These are phyloP conservation scores for Crassisporium funariophilum DNA, from an alignment of 768 basidiomycete species.

Conservation along the genomic window DNA sequence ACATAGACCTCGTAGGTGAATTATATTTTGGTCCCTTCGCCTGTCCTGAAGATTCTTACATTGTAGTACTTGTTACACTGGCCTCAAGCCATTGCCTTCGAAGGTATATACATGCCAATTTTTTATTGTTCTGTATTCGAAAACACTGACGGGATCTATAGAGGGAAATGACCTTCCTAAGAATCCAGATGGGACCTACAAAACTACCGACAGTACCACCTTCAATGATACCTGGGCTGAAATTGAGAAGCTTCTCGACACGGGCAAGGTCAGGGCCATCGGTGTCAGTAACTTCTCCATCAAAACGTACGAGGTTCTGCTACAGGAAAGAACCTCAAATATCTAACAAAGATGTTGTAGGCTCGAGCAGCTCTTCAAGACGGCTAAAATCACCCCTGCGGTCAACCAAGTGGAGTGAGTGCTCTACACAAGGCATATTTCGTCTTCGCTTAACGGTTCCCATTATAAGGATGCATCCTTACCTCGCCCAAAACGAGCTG, in stretches of 20 bases:
- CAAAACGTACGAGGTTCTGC: slow-evolving; percentile 42
- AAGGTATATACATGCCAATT: no score
- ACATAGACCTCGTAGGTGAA: slow-evolving; percentile 46
- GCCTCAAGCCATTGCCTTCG: slow-evolving; percentile 41
- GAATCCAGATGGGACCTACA: slow-evolving; percentile 37
- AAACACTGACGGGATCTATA: background rate
- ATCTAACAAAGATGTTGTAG: slow-evolving; percentile 18
- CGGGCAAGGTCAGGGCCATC: slow-evolving; percentile 50
- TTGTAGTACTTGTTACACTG: slow-evolving; percentile 53
- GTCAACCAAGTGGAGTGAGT: slow-evolving; percentile 52
- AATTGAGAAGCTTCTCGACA: slow-evolving; percentile 50
- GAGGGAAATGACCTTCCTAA: slow-evolving; percentile 20
- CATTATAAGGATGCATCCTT: no score
- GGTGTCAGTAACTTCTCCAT: slow-evolving; percentile 65
- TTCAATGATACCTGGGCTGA: slow-evolving; percentile 52
- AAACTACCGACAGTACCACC: slow-evolving; percentile 29
- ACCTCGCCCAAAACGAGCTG: slow-evolving; percentile 51
- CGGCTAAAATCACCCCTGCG: slow-evolving; percentile 45
- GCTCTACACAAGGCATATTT: no score
- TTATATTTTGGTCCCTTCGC: background rate
- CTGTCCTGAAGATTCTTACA: background rate
- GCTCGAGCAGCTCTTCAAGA: slow-evolving; percentile 41
- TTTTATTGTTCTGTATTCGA: no score
- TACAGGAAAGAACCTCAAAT: background rate
- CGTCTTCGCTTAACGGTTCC: no score